Conservation (phyloP, 129 eudicot species). For the Helianthus tuberosus region DNA sequence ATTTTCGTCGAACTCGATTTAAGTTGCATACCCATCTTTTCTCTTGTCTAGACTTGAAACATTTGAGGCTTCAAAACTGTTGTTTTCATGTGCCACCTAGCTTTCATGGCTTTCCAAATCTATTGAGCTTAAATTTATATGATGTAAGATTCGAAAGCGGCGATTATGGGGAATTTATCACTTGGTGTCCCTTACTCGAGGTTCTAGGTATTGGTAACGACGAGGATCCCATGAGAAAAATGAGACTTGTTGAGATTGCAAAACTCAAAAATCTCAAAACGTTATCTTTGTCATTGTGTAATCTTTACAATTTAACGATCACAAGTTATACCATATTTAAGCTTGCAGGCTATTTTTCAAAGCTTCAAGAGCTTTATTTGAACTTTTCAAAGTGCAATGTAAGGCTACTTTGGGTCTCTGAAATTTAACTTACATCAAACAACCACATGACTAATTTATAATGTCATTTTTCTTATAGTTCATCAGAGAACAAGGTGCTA, state of each 20-base stretch:
- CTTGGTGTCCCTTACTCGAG: conserved; percentile 17
- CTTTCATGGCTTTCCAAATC: conserved; percentile 21
- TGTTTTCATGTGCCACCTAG: neutral
- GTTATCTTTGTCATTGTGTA: neutral
- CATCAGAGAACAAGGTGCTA: neutral
- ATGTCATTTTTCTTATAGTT: neutral
- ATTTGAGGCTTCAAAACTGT: neutral
- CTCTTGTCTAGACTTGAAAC: conserved; percentile 7
- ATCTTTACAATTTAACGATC: neutral
- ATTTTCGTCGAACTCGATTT: neutral
- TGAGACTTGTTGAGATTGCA: conserved; percentile 1
- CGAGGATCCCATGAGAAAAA: neutral
- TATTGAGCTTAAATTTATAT: conserved; percentile 5
- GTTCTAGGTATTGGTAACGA: neutral
- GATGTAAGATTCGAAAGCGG: neutral
- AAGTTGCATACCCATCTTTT: conserved; percentile 13
- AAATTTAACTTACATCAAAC: neutral
- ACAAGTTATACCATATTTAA: neutral
- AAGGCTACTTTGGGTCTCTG: neutral
- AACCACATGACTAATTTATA: neutral
- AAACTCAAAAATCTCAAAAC: conserved; percentile 8
- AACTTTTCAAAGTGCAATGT: neutral
- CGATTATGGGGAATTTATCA: neutral
- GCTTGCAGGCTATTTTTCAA: conserved; percentile 1
- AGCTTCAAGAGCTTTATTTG: conserved; percentile 22